phyloP scores from a whole-genome alignment of 2,329 filamentous ascomycete species.

The Bipolaris bicolor region DNA sequence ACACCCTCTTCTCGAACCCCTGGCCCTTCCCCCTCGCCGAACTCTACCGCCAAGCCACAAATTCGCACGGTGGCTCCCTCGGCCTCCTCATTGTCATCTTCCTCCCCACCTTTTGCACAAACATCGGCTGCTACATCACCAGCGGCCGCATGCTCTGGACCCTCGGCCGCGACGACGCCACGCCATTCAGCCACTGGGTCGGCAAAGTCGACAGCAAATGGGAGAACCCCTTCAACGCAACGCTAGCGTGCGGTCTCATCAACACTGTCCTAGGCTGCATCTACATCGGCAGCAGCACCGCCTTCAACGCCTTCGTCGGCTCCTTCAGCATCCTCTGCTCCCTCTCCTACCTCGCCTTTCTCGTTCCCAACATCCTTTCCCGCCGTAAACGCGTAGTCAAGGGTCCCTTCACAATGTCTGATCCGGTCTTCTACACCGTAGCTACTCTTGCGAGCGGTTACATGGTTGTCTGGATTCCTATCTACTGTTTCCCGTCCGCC shows the following conservation, averaged over 20 bases:
- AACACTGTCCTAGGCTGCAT: constrained; percentile 66
- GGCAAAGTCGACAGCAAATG: constrained; percentile 55
- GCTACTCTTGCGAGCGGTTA: constrained; percentile 62
- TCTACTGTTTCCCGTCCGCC: constrained; percentile 65
- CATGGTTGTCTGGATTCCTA: constrained; percentile 66
- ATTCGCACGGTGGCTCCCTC: constrained; percentile 48
- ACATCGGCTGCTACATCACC: constrained; percentile 65
- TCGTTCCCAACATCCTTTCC: constrained; percentile 58
- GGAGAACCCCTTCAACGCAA: constrained; percentile 63
- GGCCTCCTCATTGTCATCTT: constrained; percentile 60
- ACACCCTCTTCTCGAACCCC: constrained; percentile 59
- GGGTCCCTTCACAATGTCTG: constrained; percentile 64
- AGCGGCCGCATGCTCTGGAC: constrained; percentile 69
- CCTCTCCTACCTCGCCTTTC: constrained; percentile 66
- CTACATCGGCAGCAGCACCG: constrained; percentile 69
- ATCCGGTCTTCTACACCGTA: constrained; percentile 52
- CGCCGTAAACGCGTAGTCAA: constrained; percentile 54
- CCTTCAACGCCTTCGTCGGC: constrained; percentile 71
- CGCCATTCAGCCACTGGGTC: constrained; percentile 59
- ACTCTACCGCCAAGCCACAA: constrained; percentile 64
- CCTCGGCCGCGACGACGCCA: constrained; percentile 63
- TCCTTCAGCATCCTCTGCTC: constrained; percentile 63
- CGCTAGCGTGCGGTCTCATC: constrained; percentile 56
- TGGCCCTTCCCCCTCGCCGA: constrained; percentile 67
- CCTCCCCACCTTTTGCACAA: constrained; percentile 59